Evolutionary conservation across 441 rosid genomes (phyloP), one percentile per base, ranked within the genome.

Genomic region (Lepidium campestre): DNA sequence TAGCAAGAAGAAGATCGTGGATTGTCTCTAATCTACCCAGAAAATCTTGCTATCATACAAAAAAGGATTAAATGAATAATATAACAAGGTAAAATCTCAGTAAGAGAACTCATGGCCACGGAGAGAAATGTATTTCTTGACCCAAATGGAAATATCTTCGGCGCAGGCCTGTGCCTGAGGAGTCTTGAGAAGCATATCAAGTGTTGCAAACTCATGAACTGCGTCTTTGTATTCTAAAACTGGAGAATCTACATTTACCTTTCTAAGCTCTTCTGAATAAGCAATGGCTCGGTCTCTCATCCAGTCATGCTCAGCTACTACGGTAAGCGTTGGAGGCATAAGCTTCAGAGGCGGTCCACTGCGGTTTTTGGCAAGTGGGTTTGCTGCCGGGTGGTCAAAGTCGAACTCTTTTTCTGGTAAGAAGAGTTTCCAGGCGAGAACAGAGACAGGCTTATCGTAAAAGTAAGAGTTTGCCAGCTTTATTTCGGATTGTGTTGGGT

Each of bases 221-320:
- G 93, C 84, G 53, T 87, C 93, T 77, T 83, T 85, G 70, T 87
- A 87, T 54, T 87, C 88, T 39, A 85, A 82, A 42, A 85, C 78
- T 4, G 90, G 87, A 32, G 93, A 85, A 61, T 87, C 88, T 12
- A 87, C 84, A 25, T 87, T 87, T 49, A 79, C 90, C 78, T 78
- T 87, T 42, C 86, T 76, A 40, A 87, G 85, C 76, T 83, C 86
- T 75, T 87, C 88, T 0, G 88, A 82, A 70, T 87, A 87, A 42
- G 85, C 83, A 59, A 85, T 83, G 75, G 93, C 93, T 42, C 86
- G 70, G 60, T 87, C 93, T 75, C 87, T 82, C 93, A 87, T 87
- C 88, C 86, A 85, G 65, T 87, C 93, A 7, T 81, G 88, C 61
- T 87, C 87, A 4, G 90, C 90, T 22, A 87, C 84, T 70, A 87